Conservation (phyloP, 495 filamentous ascomycete genomes). For the Annulohypoxylon moriforme region DNA sequence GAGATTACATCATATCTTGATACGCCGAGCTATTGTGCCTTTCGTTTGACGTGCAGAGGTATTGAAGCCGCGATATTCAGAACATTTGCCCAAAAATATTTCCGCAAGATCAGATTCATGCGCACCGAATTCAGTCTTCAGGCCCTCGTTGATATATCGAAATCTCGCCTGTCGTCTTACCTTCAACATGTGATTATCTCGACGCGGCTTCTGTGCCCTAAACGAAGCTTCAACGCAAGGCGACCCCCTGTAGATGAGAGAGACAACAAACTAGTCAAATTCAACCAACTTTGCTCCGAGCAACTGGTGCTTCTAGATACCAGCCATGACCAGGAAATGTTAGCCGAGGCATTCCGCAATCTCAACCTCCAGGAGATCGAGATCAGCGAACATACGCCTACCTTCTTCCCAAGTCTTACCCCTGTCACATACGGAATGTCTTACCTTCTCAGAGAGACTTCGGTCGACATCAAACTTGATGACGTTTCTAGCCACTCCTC, state of each 20-base stretch:
- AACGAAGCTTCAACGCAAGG: not conserved
- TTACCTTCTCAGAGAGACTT: constrained; percentile 30
- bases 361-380: constrained; percentile 59
- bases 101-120: constrained; percentile 64
- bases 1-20: constrained; percentile 52
- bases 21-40: constrained; percentile 50
- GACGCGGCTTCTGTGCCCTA: constrained; percentile 11
- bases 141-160: constrained; percentile 61
- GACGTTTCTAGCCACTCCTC: not conserved
- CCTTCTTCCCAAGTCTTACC: not conserved
- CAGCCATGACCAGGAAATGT: constrained; percentile 55
- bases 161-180: constrained; percentile 50
- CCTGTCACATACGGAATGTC: constrained; percentile 43
- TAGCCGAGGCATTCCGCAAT: constrained; percentile 60
- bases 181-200: constrained; percentile 61
- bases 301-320: constrained; percentile 49
- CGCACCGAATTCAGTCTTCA: constrained; percentile 57
- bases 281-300: constrained; percentile 32
- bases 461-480: constrained; percentile 4
- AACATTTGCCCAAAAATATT: constrained; percentile 62
- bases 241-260: not conserved
- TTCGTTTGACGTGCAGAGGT: constrained; percentile 57
- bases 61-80: constrained; percentile 56
- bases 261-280: not conserved
- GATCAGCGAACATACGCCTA: constrained; percentile 34